Evolutionary conservation across 805 yeast genomes (phyloP), one percentile per base, ranked within the genome.

Genomic region (Maudiozyma bulderi): DNA sequence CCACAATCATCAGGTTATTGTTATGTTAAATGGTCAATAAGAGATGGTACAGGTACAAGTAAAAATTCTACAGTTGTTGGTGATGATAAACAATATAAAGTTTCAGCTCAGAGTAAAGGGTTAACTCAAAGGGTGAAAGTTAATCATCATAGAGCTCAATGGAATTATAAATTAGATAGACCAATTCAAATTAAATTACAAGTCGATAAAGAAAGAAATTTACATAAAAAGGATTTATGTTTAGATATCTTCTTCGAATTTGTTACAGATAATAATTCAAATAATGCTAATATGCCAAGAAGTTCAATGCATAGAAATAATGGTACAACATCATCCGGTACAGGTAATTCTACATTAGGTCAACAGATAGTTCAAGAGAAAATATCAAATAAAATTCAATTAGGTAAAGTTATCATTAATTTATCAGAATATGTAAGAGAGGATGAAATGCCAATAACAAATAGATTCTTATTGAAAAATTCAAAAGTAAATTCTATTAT

Each of bases 401-500:
- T 93, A 38, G 99, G 99, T 1, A 61, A 66, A 14, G 69, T 89
- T 14, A 78, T 72, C 41, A 67, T 91, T 34, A 84, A 89, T 58
- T 61, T 90, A 40, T 68, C 91, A 0, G 95, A 88, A 57, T 87
- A 82, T 62, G 75, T 83, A 5, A 65, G 68, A 30, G 64, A 56
- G 54, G 78, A 76, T 48, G 70, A 73, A 33, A 73, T 74, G 47
- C 73, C 78, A 3, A 65, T 74, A 4, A 71, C 82, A 2, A 73
- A 83, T 52, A 72, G 86, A 52, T 88, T 84, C 57, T 67, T 91
- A 42, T 70, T 91, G 37, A 82, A 82, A 57, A 76, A 86, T 30
- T 84, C 95, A 1, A 86, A 87, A 55, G 80, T 91, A 15, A 91
- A 91, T 63, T 82, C 95, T 2, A 84, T 87, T n/a, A 65, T 84